Conservation (phyloP, 257 asterid species). For the Euphrasia confusa region DNA sequence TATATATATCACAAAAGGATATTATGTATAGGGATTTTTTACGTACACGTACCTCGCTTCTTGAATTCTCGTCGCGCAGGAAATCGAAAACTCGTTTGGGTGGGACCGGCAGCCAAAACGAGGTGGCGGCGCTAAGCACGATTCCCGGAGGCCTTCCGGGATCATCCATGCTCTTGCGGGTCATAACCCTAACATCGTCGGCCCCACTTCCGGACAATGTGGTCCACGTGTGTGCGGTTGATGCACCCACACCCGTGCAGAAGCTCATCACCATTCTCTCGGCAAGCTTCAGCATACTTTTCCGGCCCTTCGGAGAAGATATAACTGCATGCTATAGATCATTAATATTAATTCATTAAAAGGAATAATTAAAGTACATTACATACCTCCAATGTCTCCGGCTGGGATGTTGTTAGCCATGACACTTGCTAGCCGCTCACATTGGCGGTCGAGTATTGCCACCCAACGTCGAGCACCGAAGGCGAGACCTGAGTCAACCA, state of each 20-base stretch:
- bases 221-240: constrained; percentile 57
- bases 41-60: constrained; percentile 40
- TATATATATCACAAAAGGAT: too few species aligned
- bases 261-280: constrained; percentile 61
- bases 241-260: constrained; percentile 54
- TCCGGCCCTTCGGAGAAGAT: constrained; percentile 44
- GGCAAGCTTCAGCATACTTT: constrained; percentile 47
- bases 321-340: constrained; percentile 39
- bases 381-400: constrained; percentile 41
- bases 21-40: too few species aligned
- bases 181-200: constrained; percentile 57
- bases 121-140: constrained; percentile 57
- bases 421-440: constrained; percentile 48
- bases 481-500: constrained; percentile 43
- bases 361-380: background rate
- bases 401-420: constrained; percentile 45
- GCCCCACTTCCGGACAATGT: constrained; percentile 46
- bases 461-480: constrained; percentile 60
- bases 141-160: constrained; percentile 62
- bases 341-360: too few species aligned
- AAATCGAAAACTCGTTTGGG: constrained; percentile 50
- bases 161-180: constrained; percentile 49
- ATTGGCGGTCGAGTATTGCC: constrained; percentile 42
- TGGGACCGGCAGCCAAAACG: constrained; percentile 55
- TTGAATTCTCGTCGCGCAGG: constrained; percentile 46